These are phyloP conservation scores for Fusarium penzigii DNA, from an alignment of 2,329 filamentous ascomycete species.

Conservation along the genomic window DNA sequence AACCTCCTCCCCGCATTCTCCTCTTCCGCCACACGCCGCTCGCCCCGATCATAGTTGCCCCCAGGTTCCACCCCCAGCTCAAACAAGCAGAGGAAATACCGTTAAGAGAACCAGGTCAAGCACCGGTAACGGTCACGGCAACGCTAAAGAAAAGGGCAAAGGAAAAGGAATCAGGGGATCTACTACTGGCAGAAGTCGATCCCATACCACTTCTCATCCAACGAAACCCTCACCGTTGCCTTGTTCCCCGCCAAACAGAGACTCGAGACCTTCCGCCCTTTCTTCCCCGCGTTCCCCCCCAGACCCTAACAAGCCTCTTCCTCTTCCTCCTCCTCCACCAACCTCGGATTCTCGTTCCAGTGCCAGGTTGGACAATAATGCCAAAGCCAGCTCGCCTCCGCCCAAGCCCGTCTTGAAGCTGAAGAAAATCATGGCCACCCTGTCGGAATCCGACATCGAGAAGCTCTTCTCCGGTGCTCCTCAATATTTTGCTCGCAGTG, in stretches of 20 bases:
- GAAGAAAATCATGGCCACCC: conserved; percentile 59
- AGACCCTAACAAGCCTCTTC: conserved; percentile 59
- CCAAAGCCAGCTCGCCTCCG: conserved; percentile 24
- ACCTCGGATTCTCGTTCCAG: conserved; percentile 34
- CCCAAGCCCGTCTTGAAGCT: conserved; percentile 51
- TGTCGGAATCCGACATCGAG: conserved; percentile 62
- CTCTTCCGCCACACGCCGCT: conserved; percentile 25
- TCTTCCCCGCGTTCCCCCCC: conserved; percentile 40
- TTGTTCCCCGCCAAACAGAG: too few species aligned
- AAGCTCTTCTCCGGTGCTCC: conserved; percentile 76
- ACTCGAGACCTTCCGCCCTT: conserved; percentile 1
- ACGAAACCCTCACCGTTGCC: conserved; percentile 8
- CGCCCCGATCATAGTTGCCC: conserved; percentile 26
- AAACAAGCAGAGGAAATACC: conserved; percentile 7
- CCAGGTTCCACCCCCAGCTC: conserved; percentile 22
- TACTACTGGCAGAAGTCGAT: too few species aligned
- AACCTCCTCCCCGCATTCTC: conserved; percentile 27
- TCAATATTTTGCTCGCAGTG: conserved; percentile 65
- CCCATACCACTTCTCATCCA: too few species aligned
- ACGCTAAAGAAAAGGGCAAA: too few species aligned
- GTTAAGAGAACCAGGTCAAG: too few species aligned
- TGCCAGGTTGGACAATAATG: conserved; percentile 26
- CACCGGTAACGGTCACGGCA: too few species aligned
- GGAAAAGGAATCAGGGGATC: too few species aligned
- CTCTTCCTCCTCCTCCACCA: conserved; percentile 52